Evolutionary conservation across 1,284 basidiomycete species (phyloP), one percentile per base, ranked within the genome.

Genomic region (Ganoderma meredithae): DNA sequence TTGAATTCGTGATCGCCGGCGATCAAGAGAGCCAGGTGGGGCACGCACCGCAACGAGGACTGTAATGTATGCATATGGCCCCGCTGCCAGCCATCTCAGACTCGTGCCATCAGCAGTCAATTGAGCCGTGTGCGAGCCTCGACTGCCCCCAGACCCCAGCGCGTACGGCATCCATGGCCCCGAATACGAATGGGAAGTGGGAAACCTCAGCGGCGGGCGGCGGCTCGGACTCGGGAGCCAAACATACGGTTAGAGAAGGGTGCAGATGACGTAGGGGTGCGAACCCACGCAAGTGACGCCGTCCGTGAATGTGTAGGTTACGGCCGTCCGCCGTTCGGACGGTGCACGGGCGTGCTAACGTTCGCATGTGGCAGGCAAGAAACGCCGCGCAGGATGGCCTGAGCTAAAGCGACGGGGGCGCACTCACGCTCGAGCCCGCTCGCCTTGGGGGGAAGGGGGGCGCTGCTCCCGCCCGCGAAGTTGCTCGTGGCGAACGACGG

Each of bases 331-430:
- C 27, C 25, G 47, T 25, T 22, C 47, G 25, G 47, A 22, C 36
- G 55, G 12, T 13, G 27, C 27, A 31, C 27, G 31, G 55, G n/a
- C 19, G 33, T 58, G 53, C 6, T 58, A 36, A 9, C 36, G 36
- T 36, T 36, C 36, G 36, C 36, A 36, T 36, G 55, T 39, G 55
- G 55, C 55, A 58, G 33, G 55, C n/a, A 39, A 58, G 55, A 58
- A 39, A 36, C 33, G 55, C 33, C 55, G 55, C 33, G 33, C 55
- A 58, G 55, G 55, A 58, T 39, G 33, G 53, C 19, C 55, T 3
- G 15, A 39, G 55, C 55, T 39, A 39, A 58, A 33, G 33, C 33
- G 55, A 58, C 55, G 33, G 13, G 10, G 31, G 33, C 55, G 55
- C 33, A 58, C 55, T 39, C 55, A 39, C 31, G 55, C 36, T 58